A percentile compares a stretch with the other conserved stretches of the same genome.
These are phyloP conservation scores for Marchantia paleacea DNA, from an alignment of 225 moss, liverwort and hornwort species.

Conservation along the genomic window DNA sequence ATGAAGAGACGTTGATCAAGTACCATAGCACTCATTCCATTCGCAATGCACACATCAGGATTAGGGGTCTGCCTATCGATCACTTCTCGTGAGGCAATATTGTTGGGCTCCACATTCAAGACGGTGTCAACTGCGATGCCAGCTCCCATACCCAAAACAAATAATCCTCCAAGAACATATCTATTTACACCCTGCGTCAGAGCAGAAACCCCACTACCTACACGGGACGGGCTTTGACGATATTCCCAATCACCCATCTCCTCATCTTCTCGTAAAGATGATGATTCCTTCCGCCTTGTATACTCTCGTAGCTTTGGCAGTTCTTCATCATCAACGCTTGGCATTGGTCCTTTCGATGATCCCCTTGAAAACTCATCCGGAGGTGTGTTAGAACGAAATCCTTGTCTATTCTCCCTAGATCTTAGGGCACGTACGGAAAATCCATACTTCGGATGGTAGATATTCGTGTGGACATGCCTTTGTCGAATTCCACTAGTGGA, in stretches of 20 bases:
- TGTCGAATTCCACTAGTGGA: background rate
- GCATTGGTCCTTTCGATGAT: conserved; percentile 24
- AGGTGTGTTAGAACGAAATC: conserved; percentile 1
- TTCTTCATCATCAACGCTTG: conserved; percentile 30
- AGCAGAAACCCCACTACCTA: background rate
- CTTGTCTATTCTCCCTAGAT: background rate
- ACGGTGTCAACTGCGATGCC: conserved; percentile 88
- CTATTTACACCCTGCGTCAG: conserved; percentile 47
- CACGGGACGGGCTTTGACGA: background rate
- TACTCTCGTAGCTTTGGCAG: conserved; percentile 33
- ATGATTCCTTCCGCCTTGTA: conserved; percentile 30
- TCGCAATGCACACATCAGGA: conserved; percentile 91
- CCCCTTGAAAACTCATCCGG: conserved; percentile 31
- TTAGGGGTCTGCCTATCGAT: conserved; percentile 97
- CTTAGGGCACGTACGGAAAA: background rate
- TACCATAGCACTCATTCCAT: conserved; percentile 98
- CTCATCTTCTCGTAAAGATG: conserved; percentile 18
- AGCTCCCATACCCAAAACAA: conserved; percentile 82
- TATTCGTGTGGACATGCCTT: background rate
- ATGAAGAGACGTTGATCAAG: conserved; percentile 95
- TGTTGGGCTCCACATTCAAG: conserved; percentile 82
- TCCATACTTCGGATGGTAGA: background rate
- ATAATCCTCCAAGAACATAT: conserved; percentile 75
- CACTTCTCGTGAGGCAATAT: conserved; percentile 91
- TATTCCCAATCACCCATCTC: conserved; percentile 13